Conservation (phyloP, 495 filamentous ascomycete species). For the Hypomontagnella submonticulosa region DNA sequence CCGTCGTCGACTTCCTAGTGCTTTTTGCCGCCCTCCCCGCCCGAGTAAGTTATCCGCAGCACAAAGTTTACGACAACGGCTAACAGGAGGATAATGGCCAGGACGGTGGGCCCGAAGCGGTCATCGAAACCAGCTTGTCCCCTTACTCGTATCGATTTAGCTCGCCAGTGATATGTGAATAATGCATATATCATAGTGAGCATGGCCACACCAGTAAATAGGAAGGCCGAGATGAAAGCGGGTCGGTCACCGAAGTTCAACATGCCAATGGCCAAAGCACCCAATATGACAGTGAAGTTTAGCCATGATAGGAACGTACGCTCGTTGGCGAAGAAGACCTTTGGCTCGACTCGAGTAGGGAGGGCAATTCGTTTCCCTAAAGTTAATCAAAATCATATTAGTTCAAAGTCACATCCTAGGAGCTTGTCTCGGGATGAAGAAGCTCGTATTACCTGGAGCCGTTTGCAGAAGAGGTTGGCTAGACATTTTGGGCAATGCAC, state of each 20-base stretch:
- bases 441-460: conserved; percentile 72
- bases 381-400: conserved; percentile 24
- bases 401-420: conserved; percentile 3
- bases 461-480: conserved; percentile 93
- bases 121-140: conserved; percentile 98
- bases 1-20: conserved; percentile 39
- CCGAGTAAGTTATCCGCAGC: conserved; percentile 74
- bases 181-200: conserved; percentile 94
- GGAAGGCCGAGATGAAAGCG: conserved; percentile 87
- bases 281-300: conserved; percentile 98
- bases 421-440: conserved; percentile 9
- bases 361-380: conserved; percentile 97
- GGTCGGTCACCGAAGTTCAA: conserved; percentile 97
- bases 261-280: conserved; percentile 92
- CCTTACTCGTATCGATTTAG: conserved; percentile 87
- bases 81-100: conserved; percentile 83
- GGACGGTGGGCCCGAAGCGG: conserved; percentile 87
- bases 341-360: conserved; percentile 96
- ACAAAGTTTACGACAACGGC: conserved; percentile 96
- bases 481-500: conserved; percentile 71
- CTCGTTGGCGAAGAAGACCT: conserved; percentile 99
- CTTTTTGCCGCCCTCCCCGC: conserved; percentile 47
- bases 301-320: conserved; percentile 99
- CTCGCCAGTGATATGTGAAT: conserved; percentile 95
- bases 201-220: conserved; percentile 97